phyloP scores from a whole-genome alignment of 108 stramenopile genomes.

The Skeletonema tropicum region DNA sequence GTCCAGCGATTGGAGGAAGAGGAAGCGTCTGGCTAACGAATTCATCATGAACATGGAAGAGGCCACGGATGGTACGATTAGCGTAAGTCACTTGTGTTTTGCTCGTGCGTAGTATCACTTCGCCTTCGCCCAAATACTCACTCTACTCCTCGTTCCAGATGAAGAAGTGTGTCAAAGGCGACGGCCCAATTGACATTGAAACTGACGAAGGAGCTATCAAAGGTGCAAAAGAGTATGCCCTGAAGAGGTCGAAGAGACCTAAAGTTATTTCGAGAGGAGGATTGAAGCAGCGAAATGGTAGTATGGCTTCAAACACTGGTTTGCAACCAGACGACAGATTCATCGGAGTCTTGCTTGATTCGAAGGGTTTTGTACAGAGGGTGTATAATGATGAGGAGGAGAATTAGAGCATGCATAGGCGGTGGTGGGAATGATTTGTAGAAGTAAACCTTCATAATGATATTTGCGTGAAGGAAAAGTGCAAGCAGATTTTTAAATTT shows the following conservation, averaged over 20 bases:
- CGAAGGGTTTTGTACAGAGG: slow-evolving; percentile 37
- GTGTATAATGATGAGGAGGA: slow-evolving; percentile 40
- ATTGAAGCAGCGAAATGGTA: slow-evolving; percentile 15
- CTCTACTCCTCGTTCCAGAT: not conserved
- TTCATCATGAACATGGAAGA: slow-evolving; percentile 61
- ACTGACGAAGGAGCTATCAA: slow-evolving; percentile 67
- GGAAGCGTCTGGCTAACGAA: slow-evolving; percentile 64
- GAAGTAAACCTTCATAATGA: no score
- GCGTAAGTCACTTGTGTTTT: no score
- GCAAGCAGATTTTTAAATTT: no score
- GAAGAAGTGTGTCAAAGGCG: slow-evolving; percentile 72
- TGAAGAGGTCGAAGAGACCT: slow-evolving; percentile 34
- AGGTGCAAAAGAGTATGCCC: slow-evolving; percentile 49
- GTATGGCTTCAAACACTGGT: slow-evolving; percentile 2
- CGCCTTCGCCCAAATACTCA: no score
- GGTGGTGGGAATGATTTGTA: no score
- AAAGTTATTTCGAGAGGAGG: slow-evolving; percentile 4
- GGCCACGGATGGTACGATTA: slow-evolving; percentile 62
- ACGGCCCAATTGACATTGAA: slow-evolving; percentile 79
- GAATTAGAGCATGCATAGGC: no score
- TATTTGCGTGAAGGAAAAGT: no score
- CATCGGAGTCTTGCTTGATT: slow-evolving; percentile 43
- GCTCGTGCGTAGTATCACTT: no score
- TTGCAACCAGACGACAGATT: slow-evolving; percentile 23
- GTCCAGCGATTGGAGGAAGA: slow-evolving; percentile 72